Evolutionary conservation across 495 filamentous ascomycete genomes (phyloP).

Genomic region (Xylaria flabelliformis): DNA sequence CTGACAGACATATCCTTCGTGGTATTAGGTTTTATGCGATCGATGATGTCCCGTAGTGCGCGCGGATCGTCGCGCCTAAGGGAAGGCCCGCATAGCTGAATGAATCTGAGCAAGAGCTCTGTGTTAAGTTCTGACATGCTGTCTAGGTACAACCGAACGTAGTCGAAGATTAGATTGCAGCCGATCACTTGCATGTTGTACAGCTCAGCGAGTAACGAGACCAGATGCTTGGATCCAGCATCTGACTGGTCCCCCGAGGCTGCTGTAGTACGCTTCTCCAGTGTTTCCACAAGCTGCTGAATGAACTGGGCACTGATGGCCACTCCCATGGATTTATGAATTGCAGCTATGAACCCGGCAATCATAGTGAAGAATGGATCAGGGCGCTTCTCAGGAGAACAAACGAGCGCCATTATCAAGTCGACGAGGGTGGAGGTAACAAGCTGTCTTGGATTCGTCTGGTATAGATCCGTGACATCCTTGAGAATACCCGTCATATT

Average conservation of each 20-base stretch:
- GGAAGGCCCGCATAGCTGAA: slow-evolving; percentile 79
- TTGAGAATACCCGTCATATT: slow-evolving; percentile 80
- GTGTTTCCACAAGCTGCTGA: slow-evolving; percentile 74
- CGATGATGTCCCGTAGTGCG: slow-evolving; percentile 88
- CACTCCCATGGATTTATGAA: slow-evolving; percentile 84
- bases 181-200: slow-evolving; percentile 92
- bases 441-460: slow-evolving; percentile 77
- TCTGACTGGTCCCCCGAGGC: slow-evolving; percentile 54
- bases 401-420: slow-evolving; percentile 74
- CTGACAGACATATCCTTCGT: slow-evolving; percentile 78
- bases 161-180: slow-evolving; percentile 85
- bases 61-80: slow-evolving; percentile 90
- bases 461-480: slow-evolving; percentile 84
- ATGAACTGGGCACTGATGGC: slow-evolving; percentile 88
- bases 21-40: slow-evolving; percentile 75
- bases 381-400: slow-evolving; percentile 74
- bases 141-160: slow-evolving; percentile 75
- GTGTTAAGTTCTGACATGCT: slow-evolving; percentile 88
- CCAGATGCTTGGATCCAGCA: slow-evolving; percentile 59
- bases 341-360: slow-evolving; percentile 85
- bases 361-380: slow-evolving; percentile 92
- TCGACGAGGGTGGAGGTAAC: slow-evolving; percentile 80
- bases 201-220: slow-evolving; percentile 82
- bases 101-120: slow-evolving; percentile 84
- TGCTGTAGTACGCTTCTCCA: slow-evolving; percentile 59